phyloP scores from a whole-genome alignment of 495 filamentous ascomycete genomes.

The Podospora pseudocomata region DNA sequence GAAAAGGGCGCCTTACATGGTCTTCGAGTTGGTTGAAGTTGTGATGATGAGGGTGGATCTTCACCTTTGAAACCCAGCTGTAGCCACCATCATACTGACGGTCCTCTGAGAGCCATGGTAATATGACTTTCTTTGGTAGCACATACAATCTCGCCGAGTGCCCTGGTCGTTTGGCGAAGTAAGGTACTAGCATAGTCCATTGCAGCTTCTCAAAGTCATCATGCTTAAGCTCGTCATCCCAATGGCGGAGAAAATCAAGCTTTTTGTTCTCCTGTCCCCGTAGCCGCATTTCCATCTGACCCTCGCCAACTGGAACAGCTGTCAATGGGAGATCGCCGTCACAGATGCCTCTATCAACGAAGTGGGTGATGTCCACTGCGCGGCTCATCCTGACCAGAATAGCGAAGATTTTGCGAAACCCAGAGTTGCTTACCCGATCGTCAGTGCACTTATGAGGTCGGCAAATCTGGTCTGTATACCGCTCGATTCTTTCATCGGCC shows the following conservation, averaged over 20 bases:
- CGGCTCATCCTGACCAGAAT: constrained; percentile 6
- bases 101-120: constrained; percentile 11
- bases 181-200: constrained; percentile 12
- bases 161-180: constrained; percentile 5
- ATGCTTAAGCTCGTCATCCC: constrained; percentile 7
- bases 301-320: neutral
- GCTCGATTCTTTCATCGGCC: neutral
- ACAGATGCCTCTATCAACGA: constrained; percentile 8
- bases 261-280: neutral
- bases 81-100: constrained; percentile 4
- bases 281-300: constrained; percentile 2
- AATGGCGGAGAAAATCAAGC: constrained; percentile 4
- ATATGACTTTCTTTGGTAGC: constrained; percentile 10
- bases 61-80: constrained; percentile 10
- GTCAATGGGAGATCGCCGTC: constrained; percentile 13
- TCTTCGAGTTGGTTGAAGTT: constrained; percentile 10
- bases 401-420: constrained; percentile 14
- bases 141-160: constrained; percentile 9
- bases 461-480: constrained; percentile 5
- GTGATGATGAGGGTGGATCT: constrained; percentile 13
- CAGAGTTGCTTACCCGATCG: neutral
- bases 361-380: neutral
- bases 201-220: constrained; percentile 8
- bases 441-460: neutral
- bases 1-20: neutral